phyloP scores from a whole-genome alignment of 169 alveolate species.

The Cryptosporidium ryanae region DNA sequence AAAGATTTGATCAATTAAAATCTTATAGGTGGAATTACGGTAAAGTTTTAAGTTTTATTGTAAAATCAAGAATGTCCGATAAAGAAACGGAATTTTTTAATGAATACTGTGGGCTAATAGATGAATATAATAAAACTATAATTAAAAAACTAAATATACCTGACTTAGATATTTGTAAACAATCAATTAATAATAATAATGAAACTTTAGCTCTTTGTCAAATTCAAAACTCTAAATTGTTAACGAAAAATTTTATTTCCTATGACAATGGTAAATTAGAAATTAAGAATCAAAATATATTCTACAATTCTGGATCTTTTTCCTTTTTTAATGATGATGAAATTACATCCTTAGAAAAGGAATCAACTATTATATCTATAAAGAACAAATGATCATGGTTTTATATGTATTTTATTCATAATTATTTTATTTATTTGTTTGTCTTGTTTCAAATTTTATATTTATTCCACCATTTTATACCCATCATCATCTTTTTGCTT shows the following conservation, averaged over 20 bases:
- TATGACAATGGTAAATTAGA: constrained; percentile 30
- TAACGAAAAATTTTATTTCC: constrained; percentile 10
- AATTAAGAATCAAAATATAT: constrained; percentile 5
- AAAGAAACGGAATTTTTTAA: constrained; percentile 28
- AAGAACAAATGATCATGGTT: not conserved
- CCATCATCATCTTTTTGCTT: too few relatives aligned
- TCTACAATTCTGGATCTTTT: constrained; percentile 59
- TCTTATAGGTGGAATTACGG: constrained; percentile 67
- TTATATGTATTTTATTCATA: too few relatives aligned
- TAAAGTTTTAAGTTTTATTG: not conserved
- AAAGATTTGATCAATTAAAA: constrained; percentile 68
- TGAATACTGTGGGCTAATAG: constrained; percentile 13
- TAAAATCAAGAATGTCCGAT: constrained; percentile 46
- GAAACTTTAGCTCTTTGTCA: constrained; percentile 23
- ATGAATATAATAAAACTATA: constrained; percentile 49
- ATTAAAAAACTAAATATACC: constrained; percentile 31
- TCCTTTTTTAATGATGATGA: constrained; percentile 45
- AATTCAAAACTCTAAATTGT: not conserved
- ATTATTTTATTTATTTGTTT: too few relatives aligned
- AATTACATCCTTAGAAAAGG: not conserved
- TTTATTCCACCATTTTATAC: too few relatives aligned
- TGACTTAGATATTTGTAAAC: constrained; percentile 55
- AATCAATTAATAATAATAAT: not conserved
- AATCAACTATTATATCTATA: constrained; percentile 19
- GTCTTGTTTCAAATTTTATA: too few relatives aligned